Evolutionary conservation across 805 yeast species (phyloP).

Genomic region (Komagataella kurtzmanii): DNA sequence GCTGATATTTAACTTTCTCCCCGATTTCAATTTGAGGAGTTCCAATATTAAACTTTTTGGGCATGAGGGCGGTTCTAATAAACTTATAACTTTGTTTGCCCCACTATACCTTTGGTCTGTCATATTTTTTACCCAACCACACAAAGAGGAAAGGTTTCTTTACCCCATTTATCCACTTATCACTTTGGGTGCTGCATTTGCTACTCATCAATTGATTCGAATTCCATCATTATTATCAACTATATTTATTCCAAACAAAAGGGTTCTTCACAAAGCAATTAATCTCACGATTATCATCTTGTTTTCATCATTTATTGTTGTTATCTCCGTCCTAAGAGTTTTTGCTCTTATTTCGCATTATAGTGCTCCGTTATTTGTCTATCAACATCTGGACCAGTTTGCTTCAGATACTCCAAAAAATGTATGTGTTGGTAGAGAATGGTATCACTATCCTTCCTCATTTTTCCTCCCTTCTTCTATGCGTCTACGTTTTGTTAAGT

Average conservation of each 20-base stretch:
- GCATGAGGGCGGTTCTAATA: slow-evolving; percentile 1
- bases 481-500: slow-evolving; percentile 53
- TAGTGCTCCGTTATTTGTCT: slow-evolving; percentile 56
- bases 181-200: slow-evolving; percentile 41
- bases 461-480: slow-evolving; percentile 58
- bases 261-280: not conserved
- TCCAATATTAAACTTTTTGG: slow-evolving; percentile 1
- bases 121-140: slow-evolving; percentile 67
- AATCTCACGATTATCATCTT: not conserved
- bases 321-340: slow-evolving; percentile 35
- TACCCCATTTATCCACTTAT: slow-evolving; percentile 75
- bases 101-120: slow-evolving; percentile 57
- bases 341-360: slow-evolving; percentile 53
- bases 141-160: slow-evolving; percentile 85
- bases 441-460: slow-evolving; percentile 88
- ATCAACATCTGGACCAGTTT: slow-evolving; percentile 24
- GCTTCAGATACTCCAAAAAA: slow-evolving; percentile 6
- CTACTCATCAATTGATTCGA: slow-evolving; percentile 1
- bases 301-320: slow-evolving; percentile 6
- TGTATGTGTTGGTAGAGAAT: slow-evolving; percentile 87
- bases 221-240: not conserved
- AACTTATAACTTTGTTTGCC: slow-evolving; percentile 7
- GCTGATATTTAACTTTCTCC: slow-evolving; percentile 15
- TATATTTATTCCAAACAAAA: not conserved
- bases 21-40: slow-evolving; percentile 2